Evolutionary conservation across 108 stramenopile species (phyloP), one percentile per base, ranked within the genome.

Genomic region (Cyclotella choctawhatcheeana): DNA sequence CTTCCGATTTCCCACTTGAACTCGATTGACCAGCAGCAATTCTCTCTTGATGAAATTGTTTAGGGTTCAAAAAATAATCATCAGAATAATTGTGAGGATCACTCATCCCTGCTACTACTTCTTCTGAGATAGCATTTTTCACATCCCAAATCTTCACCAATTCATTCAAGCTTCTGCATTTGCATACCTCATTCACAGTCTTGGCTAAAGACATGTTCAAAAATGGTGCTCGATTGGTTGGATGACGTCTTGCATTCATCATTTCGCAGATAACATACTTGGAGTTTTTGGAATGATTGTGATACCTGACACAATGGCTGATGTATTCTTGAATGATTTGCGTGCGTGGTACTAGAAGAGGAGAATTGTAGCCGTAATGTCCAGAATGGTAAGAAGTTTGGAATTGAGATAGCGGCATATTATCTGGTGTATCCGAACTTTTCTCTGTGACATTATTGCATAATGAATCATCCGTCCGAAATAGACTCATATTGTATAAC

Each of bases 191-290:
- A 7, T 55, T 77, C 31, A 96, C 84, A 17, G 86, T 92, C 73
- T 88, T 88, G 0, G 71, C 68, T 76, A 59, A 89, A 6, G 45
- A 30, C 69, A 88, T 78, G 13, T 87, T 81, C 68, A 90, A 37
- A 48, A 63, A 78, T 2, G 80, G 83, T 3, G 81, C 83, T 8
- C 86, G 69, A 25, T 58, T 73, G 1, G 77, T 79, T 10, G 92
- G 91, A 2, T 83, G 68, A 21, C 98, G 81, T 45, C 97, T 85
- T 73, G 81, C 81, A 54, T 75, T 93, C 86, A 98, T 92, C 94
- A 98, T 97, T 86, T 98, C 98, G 67, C 92, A 90, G 10, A 97
- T 82, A 2, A 95, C 94, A 69, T 98, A 98, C 77, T 98, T 98
- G 53, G 87, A 79, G 83, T 97, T 98, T 65, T 96, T 96, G 70